A percentile compares a stretch with the other conserved stretches of the same genome.
phyloP scores from a whole-genome alignment of 306 rosid genomes.

The Clitoria ternatea region DNA sequence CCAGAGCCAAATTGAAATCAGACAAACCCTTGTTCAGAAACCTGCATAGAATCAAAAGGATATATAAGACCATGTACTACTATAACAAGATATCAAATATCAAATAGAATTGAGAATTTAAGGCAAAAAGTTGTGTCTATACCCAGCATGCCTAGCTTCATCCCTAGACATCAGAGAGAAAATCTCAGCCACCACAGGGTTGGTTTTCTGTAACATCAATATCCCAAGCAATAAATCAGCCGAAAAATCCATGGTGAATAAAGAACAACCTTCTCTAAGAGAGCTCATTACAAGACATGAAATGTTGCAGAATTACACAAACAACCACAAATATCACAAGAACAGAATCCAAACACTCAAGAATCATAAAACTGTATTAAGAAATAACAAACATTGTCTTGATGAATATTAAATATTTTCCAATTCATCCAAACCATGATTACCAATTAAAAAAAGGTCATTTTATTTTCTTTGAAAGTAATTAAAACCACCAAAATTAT shows the following conservation, averaged over 20 bases:
- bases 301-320: not conserved
- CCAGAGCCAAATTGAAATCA: constrained; percentile 95
- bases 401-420: not conserved
- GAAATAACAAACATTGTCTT: not conserved
- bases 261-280: not conserved
- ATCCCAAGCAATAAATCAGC: constrained; percentile 24
- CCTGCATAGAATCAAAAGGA: constrained; percentile 43
- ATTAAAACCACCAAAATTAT: too few species aligned
- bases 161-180: constrained; percentile 99
- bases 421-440: not conserved
- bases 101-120: not conserved
- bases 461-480: too few species aligned
- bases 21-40: constrained; percentile 96
- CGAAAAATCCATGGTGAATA: not conserved
- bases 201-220: constrained; percentile 77
- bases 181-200: constrained; percentile 98
- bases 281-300: not conserved
- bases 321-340: not conserved
- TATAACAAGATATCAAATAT: not conserved
- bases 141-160: constrained; percentile 99
- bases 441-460: not conserved
- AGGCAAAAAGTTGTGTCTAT: constrained; percentile 18
- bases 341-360: not conserved
- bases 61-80: not conserved
- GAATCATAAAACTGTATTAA: not conserved